A percentile compares a stretch with the other conserved stretches of the same genome.
Conservation (phyloP, 148 eudicot genomes). For the Persicaria maculosa region DNA sequence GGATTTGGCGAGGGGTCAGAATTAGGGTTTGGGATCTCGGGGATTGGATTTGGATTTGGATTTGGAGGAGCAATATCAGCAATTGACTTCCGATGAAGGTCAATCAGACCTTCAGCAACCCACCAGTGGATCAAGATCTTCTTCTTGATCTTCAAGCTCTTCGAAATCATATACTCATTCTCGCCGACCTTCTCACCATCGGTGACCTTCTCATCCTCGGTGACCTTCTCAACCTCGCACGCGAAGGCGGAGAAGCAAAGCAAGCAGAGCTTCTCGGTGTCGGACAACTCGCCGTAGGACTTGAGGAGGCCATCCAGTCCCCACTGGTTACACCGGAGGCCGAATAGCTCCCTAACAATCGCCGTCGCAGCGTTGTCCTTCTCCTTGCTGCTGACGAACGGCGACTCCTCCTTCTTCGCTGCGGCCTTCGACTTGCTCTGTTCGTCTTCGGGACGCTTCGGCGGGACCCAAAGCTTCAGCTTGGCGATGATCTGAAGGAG, state of each 20-base stretch:
- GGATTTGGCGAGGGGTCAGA: neutral
- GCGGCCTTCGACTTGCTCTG: neutral
- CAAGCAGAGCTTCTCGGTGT: constrained; percentile 1
- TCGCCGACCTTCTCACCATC: too few relatives aligned
- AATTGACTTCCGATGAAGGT: neutral
- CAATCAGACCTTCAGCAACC: constrained; percentile 38
- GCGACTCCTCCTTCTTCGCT: neutral
- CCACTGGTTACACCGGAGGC: constrained; percentile 6
- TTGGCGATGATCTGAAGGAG: constrained; percentile 10
- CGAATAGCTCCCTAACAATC: constrained; percentile 7
- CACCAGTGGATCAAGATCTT: constrained; percentile 36
- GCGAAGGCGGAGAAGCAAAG: neutral
- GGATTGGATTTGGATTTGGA: neutral
- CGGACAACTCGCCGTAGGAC: neutral
- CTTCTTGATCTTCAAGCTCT: constrained; percentile 19
- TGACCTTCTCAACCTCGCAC: neutral
- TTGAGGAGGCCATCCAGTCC: neutral
- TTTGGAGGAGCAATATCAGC: constrained; percentile 1
- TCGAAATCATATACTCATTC: neutral
- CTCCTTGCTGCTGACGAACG: constrained; percentile 12
- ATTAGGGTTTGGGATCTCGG: neutral
- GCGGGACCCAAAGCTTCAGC: constrained; percentile 11
- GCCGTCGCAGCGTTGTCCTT: constrained; percentile 1
- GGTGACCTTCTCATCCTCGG: neutral
- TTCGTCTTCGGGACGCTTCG: neutral